Base-by-base conservation (phyloP, 2,329 filamentous ascomycete genomes). In the Penicillium sp. region DNA sequence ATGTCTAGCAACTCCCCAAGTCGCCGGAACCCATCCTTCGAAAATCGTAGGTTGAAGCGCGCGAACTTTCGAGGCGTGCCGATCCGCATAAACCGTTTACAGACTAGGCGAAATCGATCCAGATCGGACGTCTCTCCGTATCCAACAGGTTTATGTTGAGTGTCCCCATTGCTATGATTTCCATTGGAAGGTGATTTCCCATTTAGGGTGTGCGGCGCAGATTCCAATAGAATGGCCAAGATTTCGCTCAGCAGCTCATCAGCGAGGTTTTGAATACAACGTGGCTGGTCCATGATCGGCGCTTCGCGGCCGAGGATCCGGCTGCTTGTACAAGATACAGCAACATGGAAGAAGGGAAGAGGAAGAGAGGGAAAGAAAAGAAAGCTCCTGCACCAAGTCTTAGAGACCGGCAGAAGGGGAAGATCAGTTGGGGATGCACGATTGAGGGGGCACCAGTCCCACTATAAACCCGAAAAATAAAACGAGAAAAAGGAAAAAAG, bases 61-160 rank as follows among this genome's bases (percentile, higher is more conserved):
- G 66, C 59, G 51, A 76, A 77, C 55, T 71, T 74, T 51, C 67
- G 70, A 12, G 74, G 74, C 3, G 73, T 74, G 25, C 69, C 70
- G 42, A 76, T 72, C 29, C 70, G 72, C 67, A 69, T 69, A 62
- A 77, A 77, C 29, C 73, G 64, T 56, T 64, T 70, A 62, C 73
- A 76, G 29, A 75, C 71, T 25, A 77, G 71, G 55, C 74, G 65
- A 60, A 75, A 76, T 22, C 68, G 67, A 57, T 74, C 73, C 47
- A 77, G 59, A 51, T 77, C 73, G 18, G 69, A 68, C 20, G 52
- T 51, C 55, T 74, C 72, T 15, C 69, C 70, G 33, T 62, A 60
- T 15, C 51, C 29, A 48, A 55, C 50, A 26, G 54, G 31, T 15
- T 55, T 37, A 25, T 37, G 47, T 22, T 47, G 54, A 23, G 41